Evolutionary conservation across 768 basidiomycete species (phyloP), one percentile per base, ranked within the genome.

Genomic region (Pisolithus microcarpus): DNA sequence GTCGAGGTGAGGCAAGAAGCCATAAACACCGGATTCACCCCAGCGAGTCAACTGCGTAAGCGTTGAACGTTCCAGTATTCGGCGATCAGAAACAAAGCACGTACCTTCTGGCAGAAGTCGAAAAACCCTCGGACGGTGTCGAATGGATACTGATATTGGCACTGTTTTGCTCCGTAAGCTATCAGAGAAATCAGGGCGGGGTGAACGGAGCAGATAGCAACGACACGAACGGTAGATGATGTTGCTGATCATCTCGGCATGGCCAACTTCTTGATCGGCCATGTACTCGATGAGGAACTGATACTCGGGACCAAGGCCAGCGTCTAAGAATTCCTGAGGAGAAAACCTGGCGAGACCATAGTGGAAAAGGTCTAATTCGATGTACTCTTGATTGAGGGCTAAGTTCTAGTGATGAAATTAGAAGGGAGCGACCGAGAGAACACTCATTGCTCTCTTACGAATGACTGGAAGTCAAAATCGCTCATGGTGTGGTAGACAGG

Each of bases 1-100:
- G 63, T 84, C 69, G 37, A 87, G 73, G 61, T 82, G 80, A 47
- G 75, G 69, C n/a, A 85, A 63, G 72, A 85, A 85, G 8, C 83
- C 82, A 57, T 77, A 79, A 15, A 79, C 76, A 10, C 81, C 81
- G 1, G 75, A 74, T 59, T 82, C 81, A 36, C 80, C 82, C 54
- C 71, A 75, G 7, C 75, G 70, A 0, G 79, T 80, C 16, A 80
- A 61, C 66, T 69, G 42, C 7, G 38, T 26, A 38, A n/a, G 26
- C 38, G 39, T 39, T 13, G 23, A 51, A 48, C 37, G 43, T 24
- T 18, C 4, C 13, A 36, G 24, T 36, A 31, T 3, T 13, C 18
- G 21, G 10, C 44, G 23, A 42, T 21, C 26, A 34, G 26, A 37
- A 40, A 16, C 10, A 46, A 45, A 28, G 19, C 26, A 23, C 57